Conservation (phyloP, 139 green algal genomes). For the Desmodesmus armatus region DNA sequence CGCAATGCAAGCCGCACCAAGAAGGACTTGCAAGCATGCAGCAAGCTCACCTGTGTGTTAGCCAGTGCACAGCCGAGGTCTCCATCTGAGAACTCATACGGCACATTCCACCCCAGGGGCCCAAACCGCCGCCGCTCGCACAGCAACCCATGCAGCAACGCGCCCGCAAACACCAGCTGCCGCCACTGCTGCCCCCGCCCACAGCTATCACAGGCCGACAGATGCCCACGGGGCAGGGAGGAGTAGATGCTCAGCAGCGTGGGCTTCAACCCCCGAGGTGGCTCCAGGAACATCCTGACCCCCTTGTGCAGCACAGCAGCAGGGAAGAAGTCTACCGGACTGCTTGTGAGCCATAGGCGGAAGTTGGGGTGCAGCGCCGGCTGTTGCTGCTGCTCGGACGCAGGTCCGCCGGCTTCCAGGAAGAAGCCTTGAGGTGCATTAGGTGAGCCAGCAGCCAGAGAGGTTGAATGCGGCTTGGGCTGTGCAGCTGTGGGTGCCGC, state of each 20-base stretch:
- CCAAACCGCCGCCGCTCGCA: conserved; percentile 80
- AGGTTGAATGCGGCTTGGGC: too few species aligned
- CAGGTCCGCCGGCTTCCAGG: too few species aligned
- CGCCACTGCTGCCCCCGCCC: conserved; percentile 58
- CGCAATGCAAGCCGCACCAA: too few species aligned
- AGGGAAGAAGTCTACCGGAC: conserved; percentile 77
- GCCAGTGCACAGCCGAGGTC: conserved; percentile 81
- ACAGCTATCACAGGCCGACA: conserved; percentile 53
- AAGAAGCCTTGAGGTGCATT: background rate
- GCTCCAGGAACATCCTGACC: conserved; percentile 82
- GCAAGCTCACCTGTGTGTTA: too few species aligned
- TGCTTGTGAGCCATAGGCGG: conserved; percentile 87
- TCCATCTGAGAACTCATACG: conserved; percentile 83
- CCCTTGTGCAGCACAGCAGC: conserved; percentile 73
- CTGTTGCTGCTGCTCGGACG: conserved; percentile 29
- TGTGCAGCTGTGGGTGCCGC: too few species aligned
- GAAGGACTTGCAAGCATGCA: too few species aligned
- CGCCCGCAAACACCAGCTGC: conserved; percentile 76
- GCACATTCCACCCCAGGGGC: conserved; percentile 87
- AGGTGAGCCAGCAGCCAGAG: background rate
- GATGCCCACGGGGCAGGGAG: conserved; percentile 53
- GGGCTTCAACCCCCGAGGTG: conserved; percentile 80
- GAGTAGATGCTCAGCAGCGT: conserved; percentile 75
- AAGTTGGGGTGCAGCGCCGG: conserved; percentile 85
- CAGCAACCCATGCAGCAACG: conserved; percentile 85